Evolutionary conservation across 192 early-diverging fungal species (phyloP).

Genomic region (Coemansia aciculifera): DNA sequence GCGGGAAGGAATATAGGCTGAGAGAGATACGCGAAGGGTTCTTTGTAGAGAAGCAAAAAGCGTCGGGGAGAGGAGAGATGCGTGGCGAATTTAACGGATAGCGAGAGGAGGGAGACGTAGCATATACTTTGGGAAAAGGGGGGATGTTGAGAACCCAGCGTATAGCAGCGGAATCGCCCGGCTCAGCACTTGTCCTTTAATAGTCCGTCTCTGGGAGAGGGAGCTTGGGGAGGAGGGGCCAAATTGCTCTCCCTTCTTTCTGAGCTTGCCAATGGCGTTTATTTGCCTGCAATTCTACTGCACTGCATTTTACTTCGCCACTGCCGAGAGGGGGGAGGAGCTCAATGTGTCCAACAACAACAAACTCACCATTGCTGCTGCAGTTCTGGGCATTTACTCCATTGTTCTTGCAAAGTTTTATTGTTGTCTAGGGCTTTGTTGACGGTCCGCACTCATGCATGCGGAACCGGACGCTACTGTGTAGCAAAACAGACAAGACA

Average conservation of each 20-base stretch:
- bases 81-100: constrained; percentile 16
- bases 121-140: constrained; percentile 11
- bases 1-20: neutral
- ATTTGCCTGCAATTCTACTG: neutral
- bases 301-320: constrained; percentile 2
- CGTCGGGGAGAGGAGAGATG: constrained; percentile 3
- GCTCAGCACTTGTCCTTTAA: constrained; percentile 9
- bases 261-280: neutral
- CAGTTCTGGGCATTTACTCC: neutral
- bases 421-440: neutral
- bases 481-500: neutral
- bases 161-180: neutral
- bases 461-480: neutral
- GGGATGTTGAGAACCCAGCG: constrained; percentile 8
- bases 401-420: neutral
- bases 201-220: constrained; percentile 2
- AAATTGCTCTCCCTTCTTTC: neutral
- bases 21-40: constrained; percentile 3
- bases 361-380: neutral
- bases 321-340: neutral
- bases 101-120: constrained; percentile 7
- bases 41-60: neutral
- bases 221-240: constrained; percentile 2
- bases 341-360: constrained; percentile 11
- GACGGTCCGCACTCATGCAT: neutral